Conservation (phyloP, 1,284 basidiomycete genomes). For the Agroathelia rolfsii region DNA sequence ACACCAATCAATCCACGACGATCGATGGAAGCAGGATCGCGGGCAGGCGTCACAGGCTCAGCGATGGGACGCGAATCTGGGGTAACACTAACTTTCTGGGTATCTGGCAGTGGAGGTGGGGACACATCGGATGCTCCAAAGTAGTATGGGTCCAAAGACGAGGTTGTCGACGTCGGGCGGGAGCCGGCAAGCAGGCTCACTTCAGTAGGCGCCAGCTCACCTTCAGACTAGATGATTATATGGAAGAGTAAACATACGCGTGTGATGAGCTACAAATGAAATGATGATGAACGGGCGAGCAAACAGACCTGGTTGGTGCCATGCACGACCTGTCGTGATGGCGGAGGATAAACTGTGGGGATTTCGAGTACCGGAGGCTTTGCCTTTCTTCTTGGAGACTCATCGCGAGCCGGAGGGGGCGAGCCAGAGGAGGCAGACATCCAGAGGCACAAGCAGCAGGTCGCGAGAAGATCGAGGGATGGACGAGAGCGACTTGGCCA, state of each 20-base stretch:
- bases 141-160: slow-evolving; percentile 77
- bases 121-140: slow-evolving; percentile 38
- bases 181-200: slow-evolving; percentile 21
- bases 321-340: slow-evolving; percentile 5
- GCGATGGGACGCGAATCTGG: slow-evolving; percentile 30
- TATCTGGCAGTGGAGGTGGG: slow-evolving; percentile 10
- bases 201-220: slow-evolving; percentile 18
- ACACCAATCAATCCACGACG: slow-evolving; percentile 85
- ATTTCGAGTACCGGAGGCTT: slow-evolving; percentile 11
- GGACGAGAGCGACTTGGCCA: slow-evolving; percentile 3
- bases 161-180: slow-evolving; percentile 58
- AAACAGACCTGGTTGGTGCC: slow-evolving; percentile 11
- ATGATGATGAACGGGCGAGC: too few relatives aligned
- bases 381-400: slow-evolving; percentile 6
- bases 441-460: slow-evolving; percentile 10
- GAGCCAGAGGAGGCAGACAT: slow-evolving; percentile 16
- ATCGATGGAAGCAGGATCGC: slow-evolving; percentile 79
- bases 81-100: slow-evolving; percentile 27
- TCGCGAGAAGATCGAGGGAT: slow-evolving; percentile 5
- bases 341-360: slow-evolving; percentile 3
- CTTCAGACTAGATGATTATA: slow-evolving; percentile 12
- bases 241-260: slow-evolving; percentile 20
- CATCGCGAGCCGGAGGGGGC: background rate
- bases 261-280: slow-evolving; percentile 6
- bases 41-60: slow-evolving; percentile 62